These are phyloP conservation scores for Pestalotiopsis sp. DNA, from an alignment of 2,329 filamentous ascomycete species.

Conservation along the genomic window DNA sequence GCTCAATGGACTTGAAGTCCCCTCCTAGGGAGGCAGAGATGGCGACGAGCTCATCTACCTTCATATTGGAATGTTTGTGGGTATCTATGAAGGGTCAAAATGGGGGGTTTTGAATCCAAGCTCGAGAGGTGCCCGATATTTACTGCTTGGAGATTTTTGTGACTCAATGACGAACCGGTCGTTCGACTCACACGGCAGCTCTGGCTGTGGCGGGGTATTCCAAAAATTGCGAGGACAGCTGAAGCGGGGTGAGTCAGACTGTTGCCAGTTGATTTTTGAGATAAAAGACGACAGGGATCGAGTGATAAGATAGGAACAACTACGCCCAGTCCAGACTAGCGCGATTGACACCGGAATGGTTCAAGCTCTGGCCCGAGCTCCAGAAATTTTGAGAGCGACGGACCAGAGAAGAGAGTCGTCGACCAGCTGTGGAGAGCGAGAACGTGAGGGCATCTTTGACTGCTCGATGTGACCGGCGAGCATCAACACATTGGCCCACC, in stretches of 20 bases:
- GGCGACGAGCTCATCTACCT: conserved; percentile 57
- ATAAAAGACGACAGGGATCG: background rate
- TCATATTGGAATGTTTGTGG: conserved; percentile 46
- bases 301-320: background rate
- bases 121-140: conserved; percentile 8
- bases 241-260: conserved; percentile 11
- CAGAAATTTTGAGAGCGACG: conserved; percentile 16
- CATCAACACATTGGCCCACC: conserved; percentile 14
- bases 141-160: background rate
- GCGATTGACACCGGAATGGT: background rate
- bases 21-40: conserved; percentile 54
- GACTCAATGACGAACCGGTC: conserved; percentile 12
- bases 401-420: background rate
- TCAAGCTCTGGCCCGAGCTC: conserved; percentile 28
- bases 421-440: background rate
- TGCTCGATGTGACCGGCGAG: conserved; percentile 3
- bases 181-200: conserved; percentile 23
- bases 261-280: background rate
- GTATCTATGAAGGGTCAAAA: background rate
- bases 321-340: background rate
- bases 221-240: conserved; percentile 10
- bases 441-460: background rate
- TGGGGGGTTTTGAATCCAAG: background rate
- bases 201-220: conserved; percentile 25
- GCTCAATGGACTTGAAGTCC: conserved; percentile 84